Conservation (phyloP, 495 filamentous ascomycete genomes). For the Sabuloglossum arenarium region DNA sequence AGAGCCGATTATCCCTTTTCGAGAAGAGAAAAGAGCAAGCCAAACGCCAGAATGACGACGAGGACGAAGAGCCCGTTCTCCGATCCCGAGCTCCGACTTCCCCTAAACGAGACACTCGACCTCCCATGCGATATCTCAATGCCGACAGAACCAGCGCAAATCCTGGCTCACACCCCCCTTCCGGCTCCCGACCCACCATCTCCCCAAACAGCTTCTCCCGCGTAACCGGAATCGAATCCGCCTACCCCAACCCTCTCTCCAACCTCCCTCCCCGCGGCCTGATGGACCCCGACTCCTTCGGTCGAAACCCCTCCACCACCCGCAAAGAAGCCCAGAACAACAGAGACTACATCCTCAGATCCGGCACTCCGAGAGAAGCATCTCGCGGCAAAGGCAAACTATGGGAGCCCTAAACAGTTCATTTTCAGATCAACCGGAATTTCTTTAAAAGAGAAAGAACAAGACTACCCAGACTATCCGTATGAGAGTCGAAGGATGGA, state of each 20-base stretch:
- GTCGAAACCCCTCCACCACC: slow-evolving; percentile 13
- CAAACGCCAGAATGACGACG: slow-evolving; percentile 11
- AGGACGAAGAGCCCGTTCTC: slow-evolving; percentile 24
- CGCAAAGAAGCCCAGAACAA: slow-evolving; percentile 7
- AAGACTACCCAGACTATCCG: neutral
- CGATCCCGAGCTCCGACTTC: slow-evolving; percentile 9
- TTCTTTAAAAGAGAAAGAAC: neutral
- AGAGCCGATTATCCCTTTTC: slow-evolving; percentile 30
- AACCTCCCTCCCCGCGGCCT: slow-evolving; percentile 14
- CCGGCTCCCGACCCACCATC: neutral
- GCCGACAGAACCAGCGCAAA: neutral
- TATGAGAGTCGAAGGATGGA: too few species aligned
- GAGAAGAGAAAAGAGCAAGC: slow-evolving; percentile 17
- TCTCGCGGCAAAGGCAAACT: slow-evolving; percentile 24
- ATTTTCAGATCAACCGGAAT: neutral
- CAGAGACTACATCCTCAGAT: slow-evolving; percentile 12
- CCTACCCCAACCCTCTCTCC: slow-evolving; percentile 4
- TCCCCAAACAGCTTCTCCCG: slow-evolving; percentile 1
- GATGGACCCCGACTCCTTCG: slow-evolving; percentile 35
- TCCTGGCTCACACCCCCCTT: neutral
- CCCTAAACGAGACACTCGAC: neutral
- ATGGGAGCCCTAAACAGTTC: slow-evolving; percentile 35
- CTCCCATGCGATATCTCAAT: neutral
- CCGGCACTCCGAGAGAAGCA: slow-evolving; percentile 11
- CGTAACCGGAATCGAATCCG: neutral